A percentile compares a stretch with the other conserved stretches of the same genome.
phyloP scores from a whole-genome alignment of 2,329 filamentous ascomycete genomes.

The Balansia obtecta region DNA sequence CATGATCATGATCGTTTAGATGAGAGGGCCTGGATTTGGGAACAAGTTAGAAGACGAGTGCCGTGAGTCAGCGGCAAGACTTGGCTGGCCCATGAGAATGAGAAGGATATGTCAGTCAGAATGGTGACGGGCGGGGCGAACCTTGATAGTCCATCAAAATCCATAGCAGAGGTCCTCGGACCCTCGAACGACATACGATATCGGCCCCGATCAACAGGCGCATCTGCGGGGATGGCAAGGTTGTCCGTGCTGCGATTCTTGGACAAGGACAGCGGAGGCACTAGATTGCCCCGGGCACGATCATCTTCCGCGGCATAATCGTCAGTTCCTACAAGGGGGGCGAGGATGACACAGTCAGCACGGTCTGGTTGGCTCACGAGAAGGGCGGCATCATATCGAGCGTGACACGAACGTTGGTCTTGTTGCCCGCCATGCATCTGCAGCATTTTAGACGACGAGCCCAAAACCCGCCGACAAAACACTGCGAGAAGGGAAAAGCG shows the following conservation, averaged over 20 bases:
- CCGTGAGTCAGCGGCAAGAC: neutral
- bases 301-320: conserved; percentile 21
- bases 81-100: too few species aligned
- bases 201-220: conserved; percentile 42
- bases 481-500: conserved; percentile 8
- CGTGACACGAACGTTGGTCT: conserved; percentile 24
- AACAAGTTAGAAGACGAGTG: neutral
- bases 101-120: conserved; percentile 14
- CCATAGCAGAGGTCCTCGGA: conserved; percentile 41
- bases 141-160: conserved; percentile 65
- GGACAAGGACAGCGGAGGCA: conserved; percentile 38
- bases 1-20: conserved; percentile 77
- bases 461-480: conserved; percentile 5
- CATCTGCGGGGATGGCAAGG: conserved; percentile 35
- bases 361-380: conserved; percentile 1
- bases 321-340: conserved; percentile 18
- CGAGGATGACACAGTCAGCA: conserved; percentile 12
- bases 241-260: conserved; percentile 57
- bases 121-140: conserved; percentile 23
- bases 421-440: conserved; percentile 29
- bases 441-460: conserved; percentile 28
- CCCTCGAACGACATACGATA: conserved; percentile 70
- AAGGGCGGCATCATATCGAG: neutral
- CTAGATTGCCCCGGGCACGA: conserved; percentile 32
- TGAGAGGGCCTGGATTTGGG: conserved; percentile 58